Percentiles rank a stretch among this genome's conserved stretches.
Conservation (phyloP, 352 stramenopile species). For the Phytophthora tentaculata region DNA sequence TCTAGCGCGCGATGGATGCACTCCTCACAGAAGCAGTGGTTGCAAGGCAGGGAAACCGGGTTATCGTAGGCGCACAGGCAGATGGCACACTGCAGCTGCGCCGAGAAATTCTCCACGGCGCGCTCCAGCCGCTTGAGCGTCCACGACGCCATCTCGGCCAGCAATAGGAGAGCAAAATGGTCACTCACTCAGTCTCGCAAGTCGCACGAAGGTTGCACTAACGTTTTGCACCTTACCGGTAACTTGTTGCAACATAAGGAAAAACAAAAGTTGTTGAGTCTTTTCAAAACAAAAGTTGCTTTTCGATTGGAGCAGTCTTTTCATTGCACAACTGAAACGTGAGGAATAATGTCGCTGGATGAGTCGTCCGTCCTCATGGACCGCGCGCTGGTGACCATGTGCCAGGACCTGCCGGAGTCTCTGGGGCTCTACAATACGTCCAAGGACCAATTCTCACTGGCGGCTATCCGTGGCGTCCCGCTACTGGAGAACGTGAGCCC, state of each 20-base stretch:
- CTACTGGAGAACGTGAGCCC: slow-evolving; percentile 59
- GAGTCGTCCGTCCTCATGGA: slow-evolving; percentile 79
- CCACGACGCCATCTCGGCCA: slow-evolving; percentile 34
- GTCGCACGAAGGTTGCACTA: slow-evolving; percentile 21
- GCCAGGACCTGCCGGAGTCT: slow-evolving; percentile 75
- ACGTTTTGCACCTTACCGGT: too few relatives aligned
- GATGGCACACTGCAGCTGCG: slow-evolving; percentile 85
- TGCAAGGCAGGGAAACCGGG: slow-evolving; percentile 81
- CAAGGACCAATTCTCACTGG: slow-evolving; percentile 71
- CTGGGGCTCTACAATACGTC: slow-evolving; percentile 78
- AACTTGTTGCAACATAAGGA: background rate
- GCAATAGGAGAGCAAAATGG: slow-evolving; percentile 11
- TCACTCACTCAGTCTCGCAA: slow-evolving; percentile 2
- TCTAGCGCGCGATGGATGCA: slow-evolving; percentile 87
- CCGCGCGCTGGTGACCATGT: slow-evolving; percentile 81
- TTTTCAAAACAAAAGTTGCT: background rate
- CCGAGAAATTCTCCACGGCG: slow-evolving; percentile 69
- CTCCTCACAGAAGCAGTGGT: slow-evolving; percentile 89
- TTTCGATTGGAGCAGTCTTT: background rate
- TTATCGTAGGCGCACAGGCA: slow-evolving; percentile 78
- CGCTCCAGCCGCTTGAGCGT: slow-evolving; percentile 60
- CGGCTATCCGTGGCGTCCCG: slow-evolving; percentile 57
- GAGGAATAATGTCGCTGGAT: slow-evolving; percentile 60
- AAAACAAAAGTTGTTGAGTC: background rate
- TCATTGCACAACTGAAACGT: slow-evolving; percentile 5